These are phyloP conservation scores for Cyberlindnera bimundalis DNA, from an alignment of 805 yeast species.

Conservation along the genomic window DNA sequence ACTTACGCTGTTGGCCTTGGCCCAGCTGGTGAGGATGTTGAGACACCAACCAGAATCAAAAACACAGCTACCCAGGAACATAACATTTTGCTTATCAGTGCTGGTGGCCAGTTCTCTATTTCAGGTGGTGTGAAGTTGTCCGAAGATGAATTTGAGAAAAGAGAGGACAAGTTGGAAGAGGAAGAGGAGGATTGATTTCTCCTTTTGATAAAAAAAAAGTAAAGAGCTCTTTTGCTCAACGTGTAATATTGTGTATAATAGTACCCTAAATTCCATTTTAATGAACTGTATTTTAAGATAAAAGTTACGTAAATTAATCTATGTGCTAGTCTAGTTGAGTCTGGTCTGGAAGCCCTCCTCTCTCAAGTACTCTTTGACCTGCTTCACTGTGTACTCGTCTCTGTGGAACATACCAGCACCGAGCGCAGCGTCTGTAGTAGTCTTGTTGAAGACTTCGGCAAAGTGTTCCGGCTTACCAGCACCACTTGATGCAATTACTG, in stretches of 20 bases:
- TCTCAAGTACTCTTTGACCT: constrained; percentile 70
- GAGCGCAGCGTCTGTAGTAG: constrained; percentile 91
- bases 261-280: too few species aligned
- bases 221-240: too few species aligned
- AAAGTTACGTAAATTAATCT: too few species aligned
- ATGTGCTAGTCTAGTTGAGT: too few species aligned
- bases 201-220: too few species aligned
- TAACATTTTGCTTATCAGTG: constrained; percentile 70
- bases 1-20: constrained; percentile 97
- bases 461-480: constrained; percentile 95
- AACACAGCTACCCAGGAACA: constrained; percentile 91
- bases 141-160: constrained; percentile 39
- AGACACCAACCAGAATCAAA: constrained; percentile 79
- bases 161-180: constrained; percentile 49
- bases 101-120: constrained; percentile 95
- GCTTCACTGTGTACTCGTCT: constrained; percentile 82
- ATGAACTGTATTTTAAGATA: too few species aligned
- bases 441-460: constrained; percentile 76
- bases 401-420: constrained; percentile 99
- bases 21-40: constrained; percentile 81
- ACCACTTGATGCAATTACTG: constrained; percentile 97
- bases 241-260: background rate
- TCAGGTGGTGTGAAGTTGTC: constrained; percentile 65
- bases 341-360: constrained; percentile 69
- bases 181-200: constrained; percentile 37